phyloP scores from a whole-genome alignment of 495 filamentous ascomycete species.

The Aspergillus mulundensis region DNA sequence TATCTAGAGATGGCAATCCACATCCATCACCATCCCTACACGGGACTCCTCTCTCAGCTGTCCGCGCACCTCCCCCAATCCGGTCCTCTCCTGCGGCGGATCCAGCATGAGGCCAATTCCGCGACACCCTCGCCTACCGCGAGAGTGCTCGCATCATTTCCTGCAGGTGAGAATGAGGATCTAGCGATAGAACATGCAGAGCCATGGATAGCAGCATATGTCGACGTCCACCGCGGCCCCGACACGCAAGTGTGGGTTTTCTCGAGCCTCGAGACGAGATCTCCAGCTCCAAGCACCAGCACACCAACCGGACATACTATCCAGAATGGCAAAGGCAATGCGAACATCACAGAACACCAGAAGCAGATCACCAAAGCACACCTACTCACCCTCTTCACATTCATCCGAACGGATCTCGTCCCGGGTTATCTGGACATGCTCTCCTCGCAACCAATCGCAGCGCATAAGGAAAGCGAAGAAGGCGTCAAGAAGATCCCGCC shows the following conservation, averaged over 20 bases:
- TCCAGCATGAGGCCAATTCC: slow-evolving; percentile 48
- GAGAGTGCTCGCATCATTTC: slow-evolving; percentile 43
- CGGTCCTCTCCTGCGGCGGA: slow-evolving; percentile 51
- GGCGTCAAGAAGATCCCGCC: slow-evolving; percentile 11
- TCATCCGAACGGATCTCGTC: slow-evolving; percentile 24
- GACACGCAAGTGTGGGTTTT: slow-evolving; percentile 63
- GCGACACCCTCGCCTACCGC: slow-evolving; percentile 33
- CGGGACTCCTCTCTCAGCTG: slow-evolving; percentile 34
- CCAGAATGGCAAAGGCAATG: too few relatives aligned
- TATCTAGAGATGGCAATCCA: background rate
- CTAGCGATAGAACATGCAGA: background rate
- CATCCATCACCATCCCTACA: slow-evolving; percentile 7
- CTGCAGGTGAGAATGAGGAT: slow-evolving; percentile 2
- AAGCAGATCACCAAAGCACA: slow-evolving; percentile 14
- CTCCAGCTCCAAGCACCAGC: slow-evolving; percentile 3
- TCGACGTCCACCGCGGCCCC: slow-evolving; percentile 52
- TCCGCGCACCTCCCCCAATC: slow-evolving; percentile 50
- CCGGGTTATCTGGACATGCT: slow-evolving; percentile 20
- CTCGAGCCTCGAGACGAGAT: slow-evolving; percentile 53
- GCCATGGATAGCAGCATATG: slow-evolving; percentile 49
- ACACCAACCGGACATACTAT: background rate
- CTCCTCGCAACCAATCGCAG: background rate
- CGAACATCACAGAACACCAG: background rate
- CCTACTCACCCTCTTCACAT: slow-evolving; percentile 26
- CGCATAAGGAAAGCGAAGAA: background rate